Conservation (phyloP, 768 basidiomycete genomes). For the Vishniacozyma victoriae region DNA sequence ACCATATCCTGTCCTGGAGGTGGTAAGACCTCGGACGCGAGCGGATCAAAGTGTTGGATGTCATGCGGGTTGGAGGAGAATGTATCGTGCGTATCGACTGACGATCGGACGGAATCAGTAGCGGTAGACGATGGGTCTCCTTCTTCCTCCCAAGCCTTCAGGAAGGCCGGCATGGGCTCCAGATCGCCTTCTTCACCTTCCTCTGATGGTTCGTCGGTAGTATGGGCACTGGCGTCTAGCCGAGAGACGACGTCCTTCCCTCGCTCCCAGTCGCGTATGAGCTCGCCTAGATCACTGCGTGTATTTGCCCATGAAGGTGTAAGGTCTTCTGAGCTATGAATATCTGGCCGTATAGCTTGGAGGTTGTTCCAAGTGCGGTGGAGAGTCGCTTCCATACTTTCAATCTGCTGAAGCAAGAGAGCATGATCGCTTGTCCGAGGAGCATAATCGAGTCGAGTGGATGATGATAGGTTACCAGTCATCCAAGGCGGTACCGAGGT, state of each 20-base stretch:
- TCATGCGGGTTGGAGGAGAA: background rate
- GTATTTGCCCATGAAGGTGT: constrained; percentile 17
- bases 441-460: constrained; percentile 2
- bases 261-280: constrained; percentile 38
- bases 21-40: constrained; percentile 1
- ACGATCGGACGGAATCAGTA: background rate
- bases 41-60: background rate
- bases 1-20: constrained; percentile 34
- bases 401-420: constrained; percentile 14
- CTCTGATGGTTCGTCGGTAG: background rate
- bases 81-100: background rate
- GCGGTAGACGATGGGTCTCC: no score
- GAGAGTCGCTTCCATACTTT: constrained; percentile 4
- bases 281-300: constrained; percentile 25
- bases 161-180: constrained; percentile 19
- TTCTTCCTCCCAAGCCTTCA: constrained; percentile 13
- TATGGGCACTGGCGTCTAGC: constrained; percentile 1
- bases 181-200: background rate
- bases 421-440: constrained; percentile 17
- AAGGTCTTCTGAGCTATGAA: background rate
- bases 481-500: background rate
- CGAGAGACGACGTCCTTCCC: constrained; percentile 22
- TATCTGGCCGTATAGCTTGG: background rate
- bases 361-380: constrained; percentile 8
- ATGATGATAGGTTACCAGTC: background rate